phyloP scores from a whole-genome alignment of 1,284 basidiomycete genomes.

The Puccinia horiana region DNA sequence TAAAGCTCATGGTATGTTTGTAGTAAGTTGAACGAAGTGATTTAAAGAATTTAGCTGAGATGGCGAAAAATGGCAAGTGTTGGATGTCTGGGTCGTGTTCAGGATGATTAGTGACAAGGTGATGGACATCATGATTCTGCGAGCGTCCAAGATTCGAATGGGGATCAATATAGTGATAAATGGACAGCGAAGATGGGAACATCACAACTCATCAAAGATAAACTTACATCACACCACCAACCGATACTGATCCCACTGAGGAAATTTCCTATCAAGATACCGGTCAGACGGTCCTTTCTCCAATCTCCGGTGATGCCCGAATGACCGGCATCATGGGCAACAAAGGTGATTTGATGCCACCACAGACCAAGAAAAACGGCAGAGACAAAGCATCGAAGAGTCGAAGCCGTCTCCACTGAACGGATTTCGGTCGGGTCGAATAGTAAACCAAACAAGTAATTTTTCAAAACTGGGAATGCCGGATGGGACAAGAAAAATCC shows the following conservation, averaged over 20 bases:
- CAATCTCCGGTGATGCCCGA: constrained; percentile 88
- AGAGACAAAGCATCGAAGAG: constrained; percentile 65
- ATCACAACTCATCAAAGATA: not conserved
- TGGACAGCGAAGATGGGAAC: too few species aligned
- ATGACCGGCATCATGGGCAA: constrained; percentile 92
- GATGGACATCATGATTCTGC: constrained; percentile 96
- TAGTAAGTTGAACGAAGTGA: constrained; percentile 93
- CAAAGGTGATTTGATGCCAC: constrained; percentile 94
- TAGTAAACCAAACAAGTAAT: not conserved
- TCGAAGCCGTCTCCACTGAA: constrained; percentile 53
- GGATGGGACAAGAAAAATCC: constrained; percentile 69
- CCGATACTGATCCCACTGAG: constrained; percentile 89
- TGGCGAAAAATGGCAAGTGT: constrained; percentile 95
- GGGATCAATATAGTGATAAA: not conserved
- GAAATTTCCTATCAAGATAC: constrained; percentile 79
- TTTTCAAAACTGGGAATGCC: constrained; percentile 50
- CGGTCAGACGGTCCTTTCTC: constrained; percentile 75
- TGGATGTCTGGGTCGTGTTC: constrained; percentile 89
- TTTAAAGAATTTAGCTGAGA: constrained; percentile 80
- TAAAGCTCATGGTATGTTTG: constrained; percentile 80
- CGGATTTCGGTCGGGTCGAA: constrained; percentile 44
- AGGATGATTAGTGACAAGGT: constrained; percentile 94
- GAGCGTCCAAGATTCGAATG: constrained; percentile 36
- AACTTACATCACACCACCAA: constrained; percentile 94
- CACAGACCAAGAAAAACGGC: constrained; percentile 80